Evolutionary conservation across 441 rosid species (phyloP).

Genomic region (Corymbia calophylla): DNA sequence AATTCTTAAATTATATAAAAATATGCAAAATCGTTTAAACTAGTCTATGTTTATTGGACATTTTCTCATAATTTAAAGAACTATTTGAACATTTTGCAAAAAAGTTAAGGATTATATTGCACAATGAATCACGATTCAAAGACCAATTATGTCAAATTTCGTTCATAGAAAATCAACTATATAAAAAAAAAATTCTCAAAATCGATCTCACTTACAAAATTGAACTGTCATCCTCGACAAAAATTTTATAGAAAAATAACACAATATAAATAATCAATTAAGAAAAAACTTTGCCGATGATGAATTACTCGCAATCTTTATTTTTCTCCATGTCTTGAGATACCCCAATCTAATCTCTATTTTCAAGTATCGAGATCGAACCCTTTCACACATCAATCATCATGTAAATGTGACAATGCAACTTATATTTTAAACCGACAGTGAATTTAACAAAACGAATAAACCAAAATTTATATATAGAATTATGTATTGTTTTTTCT

Average conservation of each 20-base stretch:
- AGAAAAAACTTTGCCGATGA: background rate
- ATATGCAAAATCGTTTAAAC: fast-evolving
- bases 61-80: fast-evolving
- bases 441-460: background rate
- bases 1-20: too few species aligned
- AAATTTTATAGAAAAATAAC: background rate
- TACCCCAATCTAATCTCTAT: background rate
- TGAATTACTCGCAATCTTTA: background rate
- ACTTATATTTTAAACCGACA: background rate
- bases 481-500: background rate
- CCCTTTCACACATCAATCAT: background rate
- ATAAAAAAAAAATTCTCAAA: background rate
- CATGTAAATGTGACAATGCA: background rate
- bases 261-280: background rate
- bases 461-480: background rate
- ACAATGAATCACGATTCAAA: too few species aligned
- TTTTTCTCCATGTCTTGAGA: background rate
- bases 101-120: fast-evolving
- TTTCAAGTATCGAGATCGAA: background rate
- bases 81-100: too few species aligned
- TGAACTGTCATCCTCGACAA: background rate
- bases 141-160: too few species aligned
- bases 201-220: background rate
- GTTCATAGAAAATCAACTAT: background rate
- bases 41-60: fast-evolving